Evolutionary conservation across 2,329 filamentous ascomycete species (phyloP).

Genomic region (Cordyceps javanica): DNA sequence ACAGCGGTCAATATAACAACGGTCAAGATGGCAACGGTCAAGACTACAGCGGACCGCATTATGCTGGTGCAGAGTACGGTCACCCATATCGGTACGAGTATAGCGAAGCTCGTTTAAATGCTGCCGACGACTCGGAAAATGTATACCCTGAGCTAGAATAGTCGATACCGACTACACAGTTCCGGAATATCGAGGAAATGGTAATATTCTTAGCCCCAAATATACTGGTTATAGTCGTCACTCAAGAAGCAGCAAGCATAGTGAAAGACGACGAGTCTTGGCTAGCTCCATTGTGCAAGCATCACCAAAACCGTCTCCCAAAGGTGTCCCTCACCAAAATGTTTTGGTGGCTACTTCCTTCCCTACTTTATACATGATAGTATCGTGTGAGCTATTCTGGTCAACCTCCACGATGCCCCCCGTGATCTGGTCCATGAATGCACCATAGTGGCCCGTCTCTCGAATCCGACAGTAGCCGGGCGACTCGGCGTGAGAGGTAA

Average conservation of each 20-base stretch:
- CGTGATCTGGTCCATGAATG: slow-evolving; percentile 28
- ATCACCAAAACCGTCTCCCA: too few relatives aligned
- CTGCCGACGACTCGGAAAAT: neutral
- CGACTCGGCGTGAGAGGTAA: slow-evolving; percentile 1
- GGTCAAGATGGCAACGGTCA: neutral
- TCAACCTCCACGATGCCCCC: slow-evolving; percentile 25
- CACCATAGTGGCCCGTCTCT: slow-evolving; percentile 13
- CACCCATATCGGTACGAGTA: neutral
- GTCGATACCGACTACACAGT: too few relatives aligned
- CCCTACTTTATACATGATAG: neutral
- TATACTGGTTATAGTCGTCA: too few relatives aligned
- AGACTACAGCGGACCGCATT: neutral
- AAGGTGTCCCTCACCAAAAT: slow-evolving; percentile 4
- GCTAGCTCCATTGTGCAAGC: too few relatives aligned
- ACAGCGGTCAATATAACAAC: neutral
- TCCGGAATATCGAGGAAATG: too few relatives aligned
- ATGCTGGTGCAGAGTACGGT: too few relatives aligned
- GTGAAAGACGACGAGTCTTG: too few relatives aligned
- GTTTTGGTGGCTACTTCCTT: neutral
- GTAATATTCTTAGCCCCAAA: too few relatives aligned
- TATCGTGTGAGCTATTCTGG: neutral
- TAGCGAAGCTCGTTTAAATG: neutral
- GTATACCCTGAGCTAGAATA: slow-evolving; percentile 8
- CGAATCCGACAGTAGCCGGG: slow-evolving; percentile 6
- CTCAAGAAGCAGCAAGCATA: too few relatives aligned